Base-by-base conservation (phyloP, 2,329 filamentous ascomycete genomes). In the Ascocoryne sarcoides region DNA sequence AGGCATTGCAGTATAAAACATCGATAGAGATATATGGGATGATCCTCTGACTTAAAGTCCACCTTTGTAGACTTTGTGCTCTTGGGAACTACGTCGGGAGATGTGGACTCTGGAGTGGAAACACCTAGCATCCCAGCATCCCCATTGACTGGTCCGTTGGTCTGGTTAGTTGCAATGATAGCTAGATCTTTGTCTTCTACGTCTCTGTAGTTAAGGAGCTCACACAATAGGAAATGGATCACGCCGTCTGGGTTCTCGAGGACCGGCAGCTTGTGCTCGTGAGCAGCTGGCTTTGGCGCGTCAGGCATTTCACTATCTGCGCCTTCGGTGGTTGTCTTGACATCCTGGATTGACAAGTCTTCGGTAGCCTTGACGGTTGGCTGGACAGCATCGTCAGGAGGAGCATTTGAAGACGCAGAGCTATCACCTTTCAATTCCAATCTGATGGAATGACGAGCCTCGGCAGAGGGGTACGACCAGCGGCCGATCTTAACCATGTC, bases 221-320 rank as follows among this genome's bases (percentile, higher is more conserved):
- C 92, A 43, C 85, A 93, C 4, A 98, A 77, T 16, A 98, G 70
- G 62, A 95, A 98, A 56, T 96, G 87, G 43, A 98, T 82, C 3
- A 98, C 87, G 3, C 92, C 92, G 61, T 96, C 92, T 0, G 90
- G 87, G 47, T 92, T 88, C 60, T 95, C 89, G 4, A 95, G 79
- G 10, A 89, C 72, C 1, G 92, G 90, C 7, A 84, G 70, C 63
- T 93, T 95, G 30, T 77, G 64, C 45, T 95, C 88, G 26, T 65
- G 59, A 0, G 65, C 53, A 3, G 69, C 49, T 21, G 62, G 62
- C 61, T 90, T 94, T 3, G 75, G 68, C 15, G 68, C 72, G 53
- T 86, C 82, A 2, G 68, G 61, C 66, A 78, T 75, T 18, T 77
- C 72, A 51, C 75, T 76, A 49, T 79, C 76, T 34, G 60, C 63